Percentiles rank a stretch among this genome's conserved stretches.
Evolutionary conservation across 2,329 filamentous ascomycete species (phyloP).

Genomic region (Talaromyces sp.): DNA sequence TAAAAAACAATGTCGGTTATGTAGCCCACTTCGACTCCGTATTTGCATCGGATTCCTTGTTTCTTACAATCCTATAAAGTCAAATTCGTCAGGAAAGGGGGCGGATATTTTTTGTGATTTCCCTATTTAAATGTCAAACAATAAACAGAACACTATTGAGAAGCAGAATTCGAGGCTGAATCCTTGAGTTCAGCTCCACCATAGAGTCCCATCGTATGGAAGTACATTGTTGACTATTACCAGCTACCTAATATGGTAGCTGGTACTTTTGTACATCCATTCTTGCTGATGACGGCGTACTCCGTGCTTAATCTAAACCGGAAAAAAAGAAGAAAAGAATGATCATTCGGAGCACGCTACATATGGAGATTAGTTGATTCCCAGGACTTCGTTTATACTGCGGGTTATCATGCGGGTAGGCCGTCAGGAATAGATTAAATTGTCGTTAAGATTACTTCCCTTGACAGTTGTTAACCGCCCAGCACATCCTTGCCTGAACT

Average conservation of each 20-base stretch:
- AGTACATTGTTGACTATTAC: no score
- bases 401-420: background rate
- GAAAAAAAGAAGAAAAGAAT: background rate
- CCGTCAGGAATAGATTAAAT: slow-evolving; percentile 26
- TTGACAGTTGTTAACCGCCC: slow-evolving; percentile 16
- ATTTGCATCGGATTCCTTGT: background rate
- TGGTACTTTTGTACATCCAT: no score
- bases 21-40: no score
- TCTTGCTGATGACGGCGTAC: background rate
- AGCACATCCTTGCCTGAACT: slow-evolving; percentile 19
- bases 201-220: background rate
- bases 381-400: background rate
- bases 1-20: background rate
- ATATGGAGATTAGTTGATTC: no score
- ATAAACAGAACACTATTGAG: background rate
- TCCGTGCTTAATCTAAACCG: background rate
- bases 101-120: slow-evolving; percentile 5
- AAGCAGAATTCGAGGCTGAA: background rate
- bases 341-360: no score
- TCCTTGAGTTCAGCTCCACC: background rate
- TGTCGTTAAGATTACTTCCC: slow-evolving; percentile 8
- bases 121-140: background rate
- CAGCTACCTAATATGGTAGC: no score
- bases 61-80: background rate
- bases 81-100: slow-evolving; percentile 1